phyloP scores from a whole-genome alignment of 495 filamentous ascomycete species.

The Aspergillus funiculosus region DNA sequence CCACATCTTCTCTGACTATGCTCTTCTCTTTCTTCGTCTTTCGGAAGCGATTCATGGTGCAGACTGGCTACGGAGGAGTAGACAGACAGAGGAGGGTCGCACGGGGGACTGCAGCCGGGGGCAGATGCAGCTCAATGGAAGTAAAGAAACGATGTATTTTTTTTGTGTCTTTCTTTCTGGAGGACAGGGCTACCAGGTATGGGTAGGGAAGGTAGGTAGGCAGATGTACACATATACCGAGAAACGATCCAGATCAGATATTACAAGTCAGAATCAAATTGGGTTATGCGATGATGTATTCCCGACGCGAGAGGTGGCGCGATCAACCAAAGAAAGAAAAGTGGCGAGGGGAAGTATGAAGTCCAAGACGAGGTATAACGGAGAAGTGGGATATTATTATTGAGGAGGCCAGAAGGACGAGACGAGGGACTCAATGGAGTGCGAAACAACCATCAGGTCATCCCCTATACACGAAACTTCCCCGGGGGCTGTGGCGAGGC shows the following conservation, averaged over 20 bases:
- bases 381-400: not conserved
- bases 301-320: not conserved
- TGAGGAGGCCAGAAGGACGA: not conserved
- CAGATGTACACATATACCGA: slow-evolving; percentile 2
- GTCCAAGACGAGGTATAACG: not conserved
- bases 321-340: slow-evolving; percentile 6
- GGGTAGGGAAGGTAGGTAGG: not conserved
- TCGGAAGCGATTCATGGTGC: slow-evolving; percentile 68
- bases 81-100: too few relatives aligned
- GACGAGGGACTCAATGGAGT: not conserved
- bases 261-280: slow-evolving; percentile 14
- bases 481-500: slow-evolving; percentile 5
- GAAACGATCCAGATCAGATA: slow-evolving; percentile 8
- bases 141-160: not conserved
- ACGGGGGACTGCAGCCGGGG: too few relatives aligned
- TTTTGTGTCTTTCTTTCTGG: too few relatives aligned
- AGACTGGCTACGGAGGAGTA: not conserved
- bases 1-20: slow-evolving; percentile 51
- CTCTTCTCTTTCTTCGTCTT: slow-evolving; percentile 59
- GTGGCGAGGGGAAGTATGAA: not conserved
- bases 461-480: slow-evolving; percentile 6
- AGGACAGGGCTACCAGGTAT: slow-evolving; percentile 1
- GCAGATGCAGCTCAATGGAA: not conserved
- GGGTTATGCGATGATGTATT: not conserved
- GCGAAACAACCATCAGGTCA: slow-evolving; percentile 8